These are phyloP conservation scores for Colletotrichum paranaense DNA, from an alignment of 2,329 filamentous ascomycete genomes.

Conservation along the genomic window DNA sequence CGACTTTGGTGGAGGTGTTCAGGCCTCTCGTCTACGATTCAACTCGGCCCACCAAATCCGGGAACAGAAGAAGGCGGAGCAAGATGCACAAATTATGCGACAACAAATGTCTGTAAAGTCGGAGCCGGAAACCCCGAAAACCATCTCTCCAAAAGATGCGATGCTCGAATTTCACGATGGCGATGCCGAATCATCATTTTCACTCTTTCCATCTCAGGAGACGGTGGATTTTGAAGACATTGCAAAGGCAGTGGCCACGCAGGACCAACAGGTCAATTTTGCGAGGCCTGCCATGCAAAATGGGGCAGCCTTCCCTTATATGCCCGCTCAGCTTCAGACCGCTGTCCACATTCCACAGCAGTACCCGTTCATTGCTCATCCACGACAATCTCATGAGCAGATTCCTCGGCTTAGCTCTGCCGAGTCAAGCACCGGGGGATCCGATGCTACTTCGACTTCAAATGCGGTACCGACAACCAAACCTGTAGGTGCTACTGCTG, in stretches of 20 bases:
- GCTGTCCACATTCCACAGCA: conserved; percentile 60
- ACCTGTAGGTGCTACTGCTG: conserved; percentile 74
- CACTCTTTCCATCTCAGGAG: conserved; percentile 77
- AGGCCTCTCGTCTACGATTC: conserved; percentile 45
- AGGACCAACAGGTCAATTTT: conserved; percentile 2
- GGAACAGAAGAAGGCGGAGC: conserved; percentile 70
- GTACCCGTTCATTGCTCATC: conserved; percentile 60
- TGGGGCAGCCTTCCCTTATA: conserved; percentile 38
- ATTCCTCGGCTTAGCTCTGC: conserved; percentile 55
- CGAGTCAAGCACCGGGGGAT: conserved; percentile 48
- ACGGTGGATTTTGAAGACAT: conserved; percentile 56
- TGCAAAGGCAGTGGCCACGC: conserved; percentile 38
- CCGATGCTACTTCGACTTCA: conserved; percentile 39
- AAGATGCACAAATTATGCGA: conserved; percentile 61
- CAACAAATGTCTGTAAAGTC: conserved; percentile 53
- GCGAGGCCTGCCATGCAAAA: neutral
- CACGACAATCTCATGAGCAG: conserved; percentile 46
- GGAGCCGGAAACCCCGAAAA: conserved; percentile 72
- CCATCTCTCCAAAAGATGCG: conserved; percentile 95
- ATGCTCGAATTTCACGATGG: conserved; percentile 84
- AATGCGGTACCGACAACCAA: conserved; percentile 50
- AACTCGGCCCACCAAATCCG: conserved; percentile 69
- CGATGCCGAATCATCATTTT: conserved; percentile 76
- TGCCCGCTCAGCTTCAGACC: conserved; percentile 49
- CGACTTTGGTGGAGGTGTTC: conserved; percentile 52